Base-by-base conservation (phyloP, 2,329 filamentous ascomycete species). In the Arachnopeziza araneosa region DNA sequence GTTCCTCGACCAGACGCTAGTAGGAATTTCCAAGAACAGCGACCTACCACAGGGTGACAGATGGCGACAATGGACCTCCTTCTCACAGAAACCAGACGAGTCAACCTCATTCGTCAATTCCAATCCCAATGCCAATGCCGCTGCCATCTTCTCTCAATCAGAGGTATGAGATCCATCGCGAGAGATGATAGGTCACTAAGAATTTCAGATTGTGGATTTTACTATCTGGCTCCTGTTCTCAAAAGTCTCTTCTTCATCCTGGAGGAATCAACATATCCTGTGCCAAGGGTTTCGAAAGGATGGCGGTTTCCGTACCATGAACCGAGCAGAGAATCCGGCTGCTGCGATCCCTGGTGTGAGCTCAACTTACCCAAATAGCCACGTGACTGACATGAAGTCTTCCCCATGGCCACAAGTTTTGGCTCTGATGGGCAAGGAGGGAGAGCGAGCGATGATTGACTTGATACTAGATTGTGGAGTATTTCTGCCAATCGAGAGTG, bases 391-490 rank as follows among this genome's bases (percentile, higher is more conserved):
- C 6, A 77, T 99, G 56, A 96, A 89, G 72, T 74, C 79, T 24
- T 73, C 78, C 7, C 83, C 88, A 49, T 99, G 95, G 95, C 84
- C 86, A 14, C 82, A 88, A 59, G 71, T 97, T 12, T 81, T 96
- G 21, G 79, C 81, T 24, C 75, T 96, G 4, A 76, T 98, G 12
- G 95, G 93, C 0, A 81, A 81, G 61, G 84, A 85, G 54, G 90
- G 90, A 2, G 89, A 96, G 63, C 79, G 80, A 24, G 86, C 93
- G 61, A 91, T 97, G 83, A 80, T 90, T 56, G 82, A 89, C 66
- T 76, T 96, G 60, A 78, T 98, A 5, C 74, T 93, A 1, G 85
- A 95, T 62, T 90, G 87, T 72, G 88, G 89, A 7, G 76, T 98
- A 6, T 99, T 95, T 70, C 68, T 83, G 14, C 75, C 82, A 3